Percentiles rank a stretch among this genome's conserved stretches.
Evolutionary conservation across 441 rosid species (phyloP).

Genomic region (Sinapis alba): DNA sequence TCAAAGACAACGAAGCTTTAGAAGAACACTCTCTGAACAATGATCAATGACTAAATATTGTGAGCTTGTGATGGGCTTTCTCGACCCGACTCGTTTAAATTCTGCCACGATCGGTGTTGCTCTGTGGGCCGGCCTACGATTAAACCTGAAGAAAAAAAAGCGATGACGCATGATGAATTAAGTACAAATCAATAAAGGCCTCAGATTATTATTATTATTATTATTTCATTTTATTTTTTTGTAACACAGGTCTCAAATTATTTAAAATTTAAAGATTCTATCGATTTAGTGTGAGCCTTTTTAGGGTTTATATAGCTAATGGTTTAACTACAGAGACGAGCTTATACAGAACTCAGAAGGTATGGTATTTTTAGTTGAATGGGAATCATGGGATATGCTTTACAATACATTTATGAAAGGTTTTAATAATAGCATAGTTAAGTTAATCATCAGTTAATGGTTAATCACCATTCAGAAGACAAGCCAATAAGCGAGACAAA

Average conservation of each 20-base stretch:
- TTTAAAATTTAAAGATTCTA: background rate
- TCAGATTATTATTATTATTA: background rate
- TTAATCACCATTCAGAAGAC: background rate
- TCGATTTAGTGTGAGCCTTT: background rate
- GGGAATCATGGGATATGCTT: background rate
- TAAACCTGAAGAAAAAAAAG: background rate
- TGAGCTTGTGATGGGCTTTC: constrained; percentile 17
- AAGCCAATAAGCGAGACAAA: background rate
- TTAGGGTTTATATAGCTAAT: background rate
- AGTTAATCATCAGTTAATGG: no score
- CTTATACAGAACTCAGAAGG: background rate
- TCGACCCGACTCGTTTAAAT: background rate
- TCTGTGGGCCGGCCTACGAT: background rate
- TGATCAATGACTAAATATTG: background rate
- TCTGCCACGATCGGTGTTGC: background rate
- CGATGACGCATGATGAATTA: background rate
- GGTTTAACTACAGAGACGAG: background rate
- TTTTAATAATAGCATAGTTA: background rate
- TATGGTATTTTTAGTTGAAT: background rate
- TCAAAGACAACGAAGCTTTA: background rate
- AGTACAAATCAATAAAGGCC: background rate
- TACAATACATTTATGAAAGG: background rate
- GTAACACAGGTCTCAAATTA: no score
- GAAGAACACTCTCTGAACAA: background rate
- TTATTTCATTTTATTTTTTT: no score